Base-by-base conservation (phyloP, 1,139 yeast genomes). In the Kazachstania sp. region DNA sequence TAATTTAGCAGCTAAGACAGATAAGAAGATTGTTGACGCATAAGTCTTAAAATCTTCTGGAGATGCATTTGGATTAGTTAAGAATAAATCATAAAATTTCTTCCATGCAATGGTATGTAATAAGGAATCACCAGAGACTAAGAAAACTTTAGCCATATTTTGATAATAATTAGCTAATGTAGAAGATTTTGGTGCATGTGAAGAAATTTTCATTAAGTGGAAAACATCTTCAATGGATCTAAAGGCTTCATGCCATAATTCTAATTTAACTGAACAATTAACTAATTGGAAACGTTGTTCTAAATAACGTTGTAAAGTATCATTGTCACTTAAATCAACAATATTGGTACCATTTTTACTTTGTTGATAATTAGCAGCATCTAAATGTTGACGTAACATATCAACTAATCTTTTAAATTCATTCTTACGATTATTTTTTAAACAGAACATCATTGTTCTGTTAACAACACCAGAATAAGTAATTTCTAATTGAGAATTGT, bases 71-170 rank as follows among this genome's bases (percentile, higher is more conserved):
- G 95, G 95, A 47, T 90, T 83, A 67, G 85, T 94, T 49, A 83
- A 74, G 65, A 84, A 84, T 67, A 94, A 76, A 62, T 80, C 78
- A 75, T 83, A 92, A 69, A 83, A 88, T 68, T 86, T 84, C 69
- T 86, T 83, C 92, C 95, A 87, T 40, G 98, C 95, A 57, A 95
- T 95, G 51, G 98, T 96, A 64, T 92, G 96, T 77, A 87, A 86
- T 56, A 92, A 75, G 50, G 83, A 78, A 71, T 92, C 90, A 58
- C 84, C 95, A 46, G 94, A 79, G 51, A 92, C 97, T 51, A 86
- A 80, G 71, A 92, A 92, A 60, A 94, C 88, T 64, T 90, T 79
- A 43, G 97, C 95, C 71, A 92, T 76, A 67, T 92, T 88, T 68
- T 87, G 95, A 70, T 87, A 94, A 71, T 92, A 94, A 67, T 83